A percentile compares a stretch with the other conserved stretches of the same genome.
Evolutionary conservation across 352 stramenopile genomes (phyloP).

Genomic region (Phytophthora aleatoria): DNA sequence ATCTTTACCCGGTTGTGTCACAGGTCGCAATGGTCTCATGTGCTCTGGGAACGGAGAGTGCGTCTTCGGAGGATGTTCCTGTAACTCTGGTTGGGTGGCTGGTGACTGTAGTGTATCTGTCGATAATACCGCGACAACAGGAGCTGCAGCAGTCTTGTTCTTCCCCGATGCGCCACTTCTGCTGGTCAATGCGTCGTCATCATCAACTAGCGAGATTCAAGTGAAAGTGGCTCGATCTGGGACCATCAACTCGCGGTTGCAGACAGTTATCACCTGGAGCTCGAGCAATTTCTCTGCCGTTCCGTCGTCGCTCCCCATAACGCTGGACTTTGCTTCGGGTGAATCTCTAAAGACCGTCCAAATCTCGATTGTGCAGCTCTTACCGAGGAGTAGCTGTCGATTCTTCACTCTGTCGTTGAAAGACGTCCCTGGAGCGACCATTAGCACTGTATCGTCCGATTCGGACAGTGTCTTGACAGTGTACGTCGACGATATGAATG

Average conservation of each 20-base stretch:
- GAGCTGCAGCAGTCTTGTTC: constrained; percentile 45
- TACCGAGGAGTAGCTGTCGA: constrained; percentile 39
- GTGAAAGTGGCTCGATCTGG: constrained; percentile 45
- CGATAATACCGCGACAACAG: constrained; percentile 1
- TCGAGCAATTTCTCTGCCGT: constrained; percentile 38
- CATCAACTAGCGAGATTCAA: constrained; percentile 19
- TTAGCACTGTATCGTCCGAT: constrained; percentile 35
- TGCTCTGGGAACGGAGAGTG: constrained; percentile 67
- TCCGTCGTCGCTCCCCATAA: constrained; percentile 14
- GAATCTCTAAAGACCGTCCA: constrained; percentile 29
- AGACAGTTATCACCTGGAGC: constrained; percentile 30
- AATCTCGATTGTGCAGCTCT: constrained; percentile 34
- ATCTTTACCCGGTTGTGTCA: constrained; percentile 40
- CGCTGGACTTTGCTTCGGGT: constrained; percentile 30
- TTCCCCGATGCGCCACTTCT: constrained; percentile 40
- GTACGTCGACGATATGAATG: constrained; percentile 64
- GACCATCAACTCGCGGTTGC: constrained; percentile 16
- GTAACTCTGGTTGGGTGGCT: constrained; percentile 42
- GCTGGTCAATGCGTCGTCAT: constrained; percentile 20
- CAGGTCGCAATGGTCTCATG: constrained; percentile 57
- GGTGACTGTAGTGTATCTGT: constrained; percentile 47
- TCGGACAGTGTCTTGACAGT: constrained; percentile 40
- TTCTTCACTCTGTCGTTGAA: constrained; percentile 42
- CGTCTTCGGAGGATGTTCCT: constrained; percentile 56
- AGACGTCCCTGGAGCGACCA: constrained; percentile 17